These are phyloP conservation scores for Pseudozyma thailandica DNA, from an alignment of 1,284 basidiomycete species.

Conservation along the genomic window DNA sequence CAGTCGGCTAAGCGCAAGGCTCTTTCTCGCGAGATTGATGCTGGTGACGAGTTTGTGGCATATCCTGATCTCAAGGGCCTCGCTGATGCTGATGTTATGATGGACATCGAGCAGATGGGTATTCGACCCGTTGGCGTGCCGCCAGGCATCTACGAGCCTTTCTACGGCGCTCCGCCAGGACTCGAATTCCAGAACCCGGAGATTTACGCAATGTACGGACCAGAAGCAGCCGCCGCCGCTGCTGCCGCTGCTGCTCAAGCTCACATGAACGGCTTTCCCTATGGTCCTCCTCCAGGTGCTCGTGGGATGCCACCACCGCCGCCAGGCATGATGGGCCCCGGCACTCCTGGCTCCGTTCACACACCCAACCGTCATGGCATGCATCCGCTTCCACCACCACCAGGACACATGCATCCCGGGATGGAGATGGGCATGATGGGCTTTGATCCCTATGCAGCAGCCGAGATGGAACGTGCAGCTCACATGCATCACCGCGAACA, in stretches of 20 bases:
- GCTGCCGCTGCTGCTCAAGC: slow-evolving; percentile 34
- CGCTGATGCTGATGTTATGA: slow-evolving; percentile 59
- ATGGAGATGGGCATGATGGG: slow-evolving; percentile 48
- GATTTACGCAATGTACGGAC: slow-evolving; percentile 44
- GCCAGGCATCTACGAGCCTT: slow-evolving; percentile 44
- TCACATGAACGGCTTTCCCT: slow-evolving; percentile 45
- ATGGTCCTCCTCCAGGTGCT: slow-evolving; percentile 22
- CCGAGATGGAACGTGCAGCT: slow-evolving; percentile 48
- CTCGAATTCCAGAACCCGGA: slow-evolving; percentile 45
- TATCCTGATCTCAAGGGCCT: slow-evolving; percentile 64
- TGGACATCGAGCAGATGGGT: slow-evolving; percentile 66
- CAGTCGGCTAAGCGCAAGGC: slow-evolving; percentile 42
- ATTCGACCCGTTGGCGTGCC: slow-evolving; percentile 45
- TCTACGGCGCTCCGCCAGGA: slow-evolving; percentile 28
- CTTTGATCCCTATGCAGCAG: slow-evolving; percentile 40
- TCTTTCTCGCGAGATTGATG: slow-evolving; percentile 32
- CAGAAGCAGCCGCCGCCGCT: slow-evolving; percentile 41
- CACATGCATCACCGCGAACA: slow-evolving; percentile 50
- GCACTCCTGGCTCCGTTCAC: slow-evolving; percentile 28
- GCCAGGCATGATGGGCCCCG: slow-evolving; percentile 42
- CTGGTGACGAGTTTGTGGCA: slow-evolving; percentile 53
- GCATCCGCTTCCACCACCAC: slow-evolving; percentile 29
- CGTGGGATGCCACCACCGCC: slow-evolving; percentile 32
- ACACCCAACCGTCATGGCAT: slow-evolving; percentile 33
- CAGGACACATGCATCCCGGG: slow-evolving; percentile 26